These are phyloP conservation scores for Ogataea sp. DNA, from an alignment of 805 yeast species.

Conservation along the genomic window DNA sequence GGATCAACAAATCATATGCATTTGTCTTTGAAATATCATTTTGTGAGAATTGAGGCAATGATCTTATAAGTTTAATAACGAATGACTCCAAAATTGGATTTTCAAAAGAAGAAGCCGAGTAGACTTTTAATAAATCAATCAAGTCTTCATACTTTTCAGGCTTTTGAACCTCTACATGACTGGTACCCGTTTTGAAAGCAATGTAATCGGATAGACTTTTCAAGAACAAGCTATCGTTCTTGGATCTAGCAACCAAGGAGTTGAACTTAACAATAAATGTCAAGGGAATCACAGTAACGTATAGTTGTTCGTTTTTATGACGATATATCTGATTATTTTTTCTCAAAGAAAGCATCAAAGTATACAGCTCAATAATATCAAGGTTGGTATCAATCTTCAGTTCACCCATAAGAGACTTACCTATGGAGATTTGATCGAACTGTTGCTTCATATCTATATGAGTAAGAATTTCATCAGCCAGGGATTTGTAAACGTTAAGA, in stretches of 20 bases:
- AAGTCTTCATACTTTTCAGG: constrained; percentile 29
- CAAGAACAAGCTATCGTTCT: constrained; percentile 17
- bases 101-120: constrained; percentile 44
- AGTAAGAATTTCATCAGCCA: constrained; percentile 10
- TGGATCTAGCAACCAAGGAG: constrained; percentile 20
- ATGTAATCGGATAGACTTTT: constrained; percentile 18
- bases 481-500: constrained; percentile 18
- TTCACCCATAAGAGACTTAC: constrained; percentile 16
- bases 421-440: constrained; percentile 18
- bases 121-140: constrained; percentile 42
- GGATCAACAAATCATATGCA: constrained; percentile 42
- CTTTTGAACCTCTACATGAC: neutral
- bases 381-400: constrained; percentile 8
- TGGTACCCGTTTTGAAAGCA: neutral
- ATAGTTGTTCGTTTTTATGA: constrained; percentile 25
- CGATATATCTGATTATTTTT: constrained; percentile 34
- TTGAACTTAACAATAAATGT: constrained; percentile 26
- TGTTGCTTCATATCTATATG: constrained; percentile 19
- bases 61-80: constrained; percentile 31
- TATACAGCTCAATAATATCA: constrained; percentile 26
- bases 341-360: constrained; percentile 41
- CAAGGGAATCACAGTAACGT: constrained; percentile 37
- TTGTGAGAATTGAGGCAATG: constrained; percentile 21
- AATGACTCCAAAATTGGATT: constrained; percentile 43
- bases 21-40: constrained; percentile 43